Evolutionary conservation across 371 early-diverging fungal species (phyloP).

Genomic region (Apophysomyces sp.): DNA sequence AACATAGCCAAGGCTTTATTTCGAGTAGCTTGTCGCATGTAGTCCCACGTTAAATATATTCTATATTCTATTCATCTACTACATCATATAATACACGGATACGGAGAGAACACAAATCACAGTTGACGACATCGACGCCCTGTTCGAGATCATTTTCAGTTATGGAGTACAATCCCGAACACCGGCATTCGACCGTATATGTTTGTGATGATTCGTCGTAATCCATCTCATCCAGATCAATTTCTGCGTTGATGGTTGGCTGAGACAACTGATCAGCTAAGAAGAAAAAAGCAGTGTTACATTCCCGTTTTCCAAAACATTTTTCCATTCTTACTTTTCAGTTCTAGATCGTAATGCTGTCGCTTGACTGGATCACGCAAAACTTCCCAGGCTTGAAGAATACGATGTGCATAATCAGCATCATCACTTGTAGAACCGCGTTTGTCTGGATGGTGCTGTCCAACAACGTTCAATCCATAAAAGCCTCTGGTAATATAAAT

Average conservation of each 20-base stretch:
- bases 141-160: slow-evolving; percentile 52
- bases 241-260: slow-evolving; percentile 40
- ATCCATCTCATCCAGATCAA: slow-evolving; percentile 48
- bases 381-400: slow-evolving; percentile 49
- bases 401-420: slow-evolving; percentile 28
- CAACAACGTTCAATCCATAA: neutral
- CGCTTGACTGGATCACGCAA: slow-evolving; percentile 32
- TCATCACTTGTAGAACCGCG: slow-evolving; percentile 5
- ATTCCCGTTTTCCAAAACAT: neutral
- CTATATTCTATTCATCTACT: slow-evolving; percentile 34
- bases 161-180: slow-evolving; percentile 51
- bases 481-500: neutral
- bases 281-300: neutral
- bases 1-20: too few species aligned
- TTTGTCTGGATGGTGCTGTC: slow-evolving; percentile 58
- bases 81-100: slow-evolving; percentile 56
- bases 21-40: too few species aligned
- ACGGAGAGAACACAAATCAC: slow-evolving; percentile 53
- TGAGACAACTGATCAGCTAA: neutral
- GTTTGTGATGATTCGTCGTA: slow-evolving; percentile 25
- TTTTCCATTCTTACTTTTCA: slow-evolving; percentile 27
- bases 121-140: slow-evolving; percentile 48
- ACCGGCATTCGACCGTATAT: slow-evolving; percentile 48
- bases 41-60: too few species aligned
- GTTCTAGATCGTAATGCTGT: slow-evolving; percentile 38